phyloP scores from a whole-genome alignment of 2,329 filamentous ascomycete genomes.

The Myriosclerotinia duriaeana region DNA sequence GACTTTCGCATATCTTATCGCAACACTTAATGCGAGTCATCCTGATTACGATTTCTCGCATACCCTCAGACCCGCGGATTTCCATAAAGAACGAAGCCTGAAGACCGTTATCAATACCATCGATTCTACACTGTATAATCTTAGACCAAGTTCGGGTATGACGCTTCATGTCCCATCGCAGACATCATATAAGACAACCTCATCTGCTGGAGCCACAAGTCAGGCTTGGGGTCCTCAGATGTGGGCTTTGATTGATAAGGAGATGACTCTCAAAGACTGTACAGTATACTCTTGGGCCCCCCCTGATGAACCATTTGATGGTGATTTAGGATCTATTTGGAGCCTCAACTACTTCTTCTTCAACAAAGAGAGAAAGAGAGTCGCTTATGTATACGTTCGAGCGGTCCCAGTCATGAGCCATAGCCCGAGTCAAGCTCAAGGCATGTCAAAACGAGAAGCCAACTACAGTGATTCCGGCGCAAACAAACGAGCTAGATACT shows the following conservation, averaged over 20 bases:
- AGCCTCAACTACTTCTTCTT: constrained; percentile 97
- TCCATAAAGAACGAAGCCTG: constrained; percentile 78
- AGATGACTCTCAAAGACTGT: constrained; percentile 90
- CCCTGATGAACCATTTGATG: constrained; percentile 85
- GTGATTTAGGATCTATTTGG: constrained; percentile 92
- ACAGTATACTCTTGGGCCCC: constrained; percentile 87
- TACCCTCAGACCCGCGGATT: constrained; percentile 83
- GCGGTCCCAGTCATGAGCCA: constrained; percentile 77
- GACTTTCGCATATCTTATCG: constrained; percentile 94
- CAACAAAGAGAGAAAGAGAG: constrained; percentile 86
- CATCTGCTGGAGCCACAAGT: constrained; percentile 46
- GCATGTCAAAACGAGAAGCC: constrained; percentile 35
- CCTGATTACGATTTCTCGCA: constrained; percentile 97
- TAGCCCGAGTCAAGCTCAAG: constrained; percentile 51
- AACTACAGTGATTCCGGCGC: constrained; percentile 52
- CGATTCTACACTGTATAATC: constrained; percentile 82
- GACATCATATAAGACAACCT: constrained; percentile 42
- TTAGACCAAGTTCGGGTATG: constrained; percentile 63
- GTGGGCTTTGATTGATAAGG: constrained; percentile 90
- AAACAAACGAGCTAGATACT: constrained; percentile 81
- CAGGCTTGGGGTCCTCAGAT: constrained; percentile 83
- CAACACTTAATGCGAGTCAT: constrained; percentile 93
- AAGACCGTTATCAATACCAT: constrained; percentile 82
- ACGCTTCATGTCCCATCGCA: constrained; percentile 42
- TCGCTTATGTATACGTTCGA: constrained; percentile 89